Evolutionary conservation across 768 basidiomycete species (phyloP).

Genomic region (Serendipita sp.): DNA sequence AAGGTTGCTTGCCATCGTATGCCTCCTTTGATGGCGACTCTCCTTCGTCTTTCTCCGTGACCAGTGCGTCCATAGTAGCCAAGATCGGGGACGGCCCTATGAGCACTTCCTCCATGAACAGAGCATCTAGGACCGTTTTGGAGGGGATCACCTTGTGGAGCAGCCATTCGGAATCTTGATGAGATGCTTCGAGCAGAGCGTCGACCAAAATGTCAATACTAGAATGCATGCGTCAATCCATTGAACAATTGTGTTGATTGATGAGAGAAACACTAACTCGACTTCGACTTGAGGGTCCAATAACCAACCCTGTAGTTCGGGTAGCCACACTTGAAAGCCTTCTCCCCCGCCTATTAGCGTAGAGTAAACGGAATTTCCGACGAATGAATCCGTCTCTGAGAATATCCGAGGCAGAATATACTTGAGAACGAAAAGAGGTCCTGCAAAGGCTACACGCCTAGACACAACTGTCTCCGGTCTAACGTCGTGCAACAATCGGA

Average conservation of each 20-base stretch:
- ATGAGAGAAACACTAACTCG: background rate
- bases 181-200: background rate
- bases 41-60: background rate
- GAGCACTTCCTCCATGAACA: constrained; percentile 20
- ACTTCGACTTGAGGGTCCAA: background rate
- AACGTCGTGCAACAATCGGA: background rate
- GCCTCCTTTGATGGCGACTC: background rate
- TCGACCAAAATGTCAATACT: too few relatives aligned
- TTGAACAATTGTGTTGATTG: background rate
- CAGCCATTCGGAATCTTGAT: constrained; percentile 11
- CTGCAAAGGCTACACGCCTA: background rate
- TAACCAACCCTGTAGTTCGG: background rate
- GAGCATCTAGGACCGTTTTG: constrained; percentile 26
- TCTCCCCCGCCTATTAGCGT: background rate
- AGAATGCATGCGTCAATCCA: background rate
- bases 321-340: background rate
- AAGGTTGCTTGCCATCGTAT: constrained; percentile 35
- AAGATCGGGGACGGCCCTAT: constrained; percentile 19
- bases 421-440: background rate
- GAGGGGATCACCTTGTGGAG: constrained; percentile 38
- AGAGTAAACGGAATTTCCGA: background rate
- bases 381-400: background rate
- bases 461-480: background rate
- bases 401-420: background rate
- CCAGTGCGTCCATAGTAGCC: constrained; percentile 19